These are phyloP conservation scores for Macrophomina phaseolina DNA, from an alignment of 2,329 filamentous ascomycete species.

Conservation along the genomic window DNA sequence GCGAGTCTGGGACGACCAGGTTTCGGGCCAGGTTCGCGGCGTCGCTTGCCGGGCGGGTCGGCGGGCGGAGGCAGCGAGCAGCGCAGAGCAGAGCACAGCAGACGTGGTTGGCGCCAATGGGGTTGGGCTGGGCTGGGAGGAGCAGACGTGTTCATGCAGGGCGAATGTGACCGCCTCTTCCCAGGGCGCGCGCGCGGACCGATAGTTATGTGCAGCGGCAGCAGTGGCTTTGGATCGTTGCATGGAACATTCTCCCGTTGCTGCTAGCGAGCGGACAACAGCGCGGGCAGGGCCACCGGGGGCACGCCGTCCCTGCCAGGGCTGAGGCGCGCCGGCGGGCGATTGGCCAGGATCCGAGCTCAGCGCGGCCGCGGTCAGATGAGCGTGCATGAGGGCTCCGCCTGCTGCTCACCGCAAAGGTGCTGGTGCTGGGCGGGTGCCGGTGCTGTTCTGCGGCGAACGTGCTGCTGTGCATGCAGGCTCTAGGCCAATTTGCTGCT, in stretches of 20 bases:
- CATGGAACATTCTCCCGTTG: slow-evolving; percentile 22
- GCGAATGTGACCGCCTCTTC: slow-evolving; percentile 24
- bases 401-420: slow-evolving; percentile 24
- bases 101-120: neutral
- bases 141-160: slow-evolving; percentile 25
- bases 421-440: neutral
- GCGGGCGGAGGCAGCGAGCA: no score
- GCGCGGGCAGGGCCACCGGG: slow-evolving; percentile 6
- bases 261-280: slow-evolving; percentile 21
- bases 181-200: slow-evolving; percentile 9
- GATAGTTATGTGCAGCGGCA: neutral
- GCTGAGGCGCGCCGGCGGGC: slow-evolving; percentile 9
- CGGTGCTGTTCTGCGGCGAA: slow-evolving; percentile 1
- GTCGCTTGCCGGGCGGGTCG: neutral
- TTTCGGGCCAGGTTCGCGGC: neutral
- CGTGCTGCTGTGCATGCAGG: slow-evolving; percentile 20
- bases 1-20: neutral
- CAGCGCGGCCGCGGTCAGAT: slow-evolving; percentile 17
- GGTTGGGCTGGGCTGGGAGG: neutral
- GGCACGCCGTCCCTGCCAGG: slow-evolving; percentile 19
- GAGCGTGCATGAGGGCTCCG: slow-evolving; percentile 24
- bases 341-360: slow-evolving; percentile 17
- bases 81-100: no score
- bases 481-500: slow-evolving; percentile 22
- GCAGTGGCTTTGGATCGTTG: slow-evolving; percentile 8